Percentiles rank a stretch among this genome's conserved stretches.
Conservation (phyloP, 768 basidiomycete genomes). For the Trametes villosa region DNA sequence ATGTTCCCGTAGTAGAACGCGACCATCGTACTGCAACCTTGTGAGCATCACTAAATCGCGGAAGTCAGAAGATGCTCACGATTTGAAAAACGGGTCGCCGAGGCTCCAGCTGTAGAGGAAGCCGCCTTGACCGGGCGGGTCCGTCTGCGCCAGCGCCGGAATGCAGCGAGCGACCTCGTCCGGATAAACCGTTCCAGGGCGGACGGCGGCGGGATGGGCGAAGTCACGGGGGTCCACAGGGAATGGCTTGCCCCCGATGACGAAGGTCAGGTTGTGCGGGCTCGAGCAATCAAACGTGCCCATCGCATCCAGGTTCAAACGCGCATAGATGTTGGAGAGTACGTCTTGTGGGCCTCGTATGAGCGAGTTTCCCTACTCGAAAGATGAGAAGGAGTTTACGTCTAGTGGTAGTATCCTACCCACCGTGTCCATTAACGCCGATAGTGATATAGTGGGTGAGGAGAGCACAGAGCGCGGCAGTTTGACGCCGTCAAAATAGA, state of each 20-base stretch:
- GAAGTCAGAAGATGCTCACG: slow-evolving; percentile 46
- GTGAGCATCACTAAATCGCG: not conserved
- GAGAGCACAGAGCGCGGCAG: slow-evolving; percentile 61
- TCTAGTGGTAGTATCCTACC: not conserved
- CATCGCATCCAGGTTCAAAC: slow-evolving; percentile 39
- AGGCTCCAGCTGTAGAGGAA: slow-evolving; percentile 80
- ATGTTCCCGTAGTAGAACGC: slow-evolving; percentile 77
- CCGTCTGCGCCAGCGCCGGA: slow-evolving; percentile 63
- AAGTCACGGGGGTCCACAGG: slow-evolving; percentile 81
- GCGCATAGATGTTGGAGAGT: slow-evolving; percentile 48
- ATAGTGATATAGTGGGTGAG: slow-evolving; percentile 52
- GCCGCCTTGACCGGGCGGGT: slow-evolving; percentile 56
- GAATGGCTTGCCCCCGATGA: slow-evolving; percentile 70
- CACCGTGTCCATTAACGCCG: slow-evolving; percentile 76
- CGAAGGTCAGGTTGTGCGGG: slow-evolving; percentile 67
- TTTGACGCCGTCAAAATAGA: slow-evolving; percentile 67
- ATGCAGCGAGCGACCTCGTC: slow-evolving; percentile 49
- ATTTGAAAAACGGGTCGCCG: slow-evolving; percentile 76
- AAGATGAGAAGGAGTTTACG: not conserved
- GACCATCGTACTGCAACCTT: slow-evolving; percentile 54
- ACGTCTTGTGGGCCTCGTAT: slow-evolving; percentile 76
- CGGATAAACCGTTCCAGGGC: slow-evolving; percentile 12
- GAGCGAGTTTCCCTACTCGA: slow-evolving; percentile 69
- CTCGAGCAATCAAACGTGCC: slow-evolving; percentile 57
- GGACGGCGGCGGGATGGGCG: slow-evolving; percentile 43